A percentile compares a stretch with the other conserved stretches of the same genome.
phyloP scores from a whole-genome alignment of 2,329 filamentous ascomycete genomes.

The Fusarium poae region DNA sequence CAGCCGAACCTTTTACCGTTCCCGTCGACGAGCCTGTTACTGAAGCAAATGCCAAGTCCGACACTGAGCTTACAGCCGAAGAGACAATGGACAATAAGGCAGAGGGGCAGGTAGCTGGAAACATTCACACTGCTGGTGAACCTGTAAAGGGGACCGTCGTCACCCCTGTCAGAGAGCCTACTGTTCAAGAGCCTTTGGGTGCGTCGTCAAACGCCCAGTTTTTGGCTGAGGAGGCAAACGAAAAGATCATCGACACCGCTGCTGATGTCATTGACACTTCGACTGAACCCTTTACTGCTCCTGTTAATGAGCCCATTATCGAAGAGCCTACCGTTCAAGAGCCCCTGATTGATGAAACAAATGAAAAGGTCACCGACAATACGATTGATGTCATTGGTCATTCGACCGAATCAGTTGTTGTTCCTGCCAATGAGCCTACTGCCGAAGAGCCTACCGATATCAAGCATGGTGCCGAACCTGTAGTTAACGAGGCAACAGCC shows the following conservation, averaged over 20 bases:
- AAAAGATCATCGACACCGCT: too few relatives aligned
- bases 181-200: neutral
- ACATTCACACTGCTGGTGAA: neutral
- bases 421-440: neutral
- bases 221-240: too few relatives aligned
- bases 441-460: constrained; percentile 7
- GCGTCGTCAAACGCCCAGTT: too few relatives aligned
- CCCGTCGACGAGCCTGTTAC: neutral
- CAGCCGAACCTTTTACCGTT: neutral
- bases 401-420: neutral
- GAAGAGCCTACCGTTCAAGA: too few relatives aligned
- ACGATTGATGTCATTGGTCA: too few relatives aligned
- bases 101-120: neutral
- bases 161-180: neutral
- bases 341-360: too few relatives aligned
- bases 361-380: too few relatives aligned
- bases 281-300: too few relatives aligned
- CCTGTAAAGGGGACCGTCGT: neutral
- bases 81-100: neutral
- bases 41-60: neutral
- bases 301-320: neutral
- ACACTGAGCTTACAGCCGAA: neutral
- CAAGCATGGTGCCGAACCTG: neutral
- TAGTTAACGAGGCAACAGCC: neutral
- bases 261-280: too few relatives aligned